These are phyloP conservation scores for Metschnikowia vanudenii DNA, from an alignment of 805 yeast genomes.

Conservation along the genomic window DNA sequence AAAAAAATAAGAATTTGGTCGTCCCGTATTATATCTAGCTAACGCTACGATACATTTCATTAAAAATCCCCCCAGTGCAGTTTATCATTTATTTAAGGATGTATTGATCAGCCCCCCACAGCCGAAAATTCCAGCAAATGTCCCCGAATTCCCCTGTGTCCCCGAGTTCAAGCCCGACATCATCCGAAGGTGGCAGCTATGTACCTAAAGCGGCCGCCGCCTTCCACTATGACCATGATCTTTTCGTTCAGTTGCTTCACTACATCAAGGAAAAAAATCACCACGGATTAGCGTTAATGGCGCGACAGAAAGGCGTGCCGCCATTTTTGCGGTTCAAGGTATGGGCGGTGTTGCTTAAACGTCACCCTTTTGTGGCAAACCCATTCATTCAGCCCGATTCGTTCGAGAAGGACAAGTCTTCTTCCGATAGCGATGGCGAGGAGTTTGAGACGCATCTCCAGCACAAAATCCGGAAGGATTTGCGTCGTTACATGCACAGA, in stretches of 20 bases:
- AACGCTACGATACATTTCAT: no score
- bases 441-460: slow-evolving; percentile 25
- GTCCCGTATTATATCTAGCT: no score
- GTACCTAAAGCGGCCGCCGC: slow-evolving; percentile 8
- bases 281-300: slow-evolving; percentile 72
- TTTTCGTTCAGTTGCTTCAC: slow-evolving; percentile 53
- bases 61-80: no score
- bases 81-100: no score
- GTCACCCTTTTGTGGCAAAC: slow-evolving; percentile 79
- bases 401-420: slow-evolving; percentile 18
- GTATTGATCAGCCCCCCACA: no score
- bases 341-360: slow-evolving; percentile 81
- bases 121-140: background rate
- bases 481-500: slow-evolving; percentile 58
- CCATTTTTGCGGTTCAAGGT: slow-evolving; percentile 72
- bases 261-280: slow-evolving; percentile 61
- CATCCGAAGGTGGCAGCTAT: slow-evolving; percentile 8
- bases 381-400: slow-evolving; percentile 69
- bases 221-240: slow-evolving; percentile 42
- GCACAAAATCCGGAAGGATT: slow-evolving; percentile 51
- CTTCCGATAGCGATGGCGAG: slow-evolving; percentile 11
- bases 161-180: slow-evolving; percentile 9
- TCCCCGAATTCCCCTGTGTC: slow-evolving; percentile 3
- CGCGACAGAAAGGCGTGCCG: slow-evolving; percentile 83
- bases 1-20: no score